These are phyloP conservation scores for Rostrohypoxylon terebratum DNA, from an alignment of 495 filamentous ascomycete species.

Conservation along the genomic window DNA sequence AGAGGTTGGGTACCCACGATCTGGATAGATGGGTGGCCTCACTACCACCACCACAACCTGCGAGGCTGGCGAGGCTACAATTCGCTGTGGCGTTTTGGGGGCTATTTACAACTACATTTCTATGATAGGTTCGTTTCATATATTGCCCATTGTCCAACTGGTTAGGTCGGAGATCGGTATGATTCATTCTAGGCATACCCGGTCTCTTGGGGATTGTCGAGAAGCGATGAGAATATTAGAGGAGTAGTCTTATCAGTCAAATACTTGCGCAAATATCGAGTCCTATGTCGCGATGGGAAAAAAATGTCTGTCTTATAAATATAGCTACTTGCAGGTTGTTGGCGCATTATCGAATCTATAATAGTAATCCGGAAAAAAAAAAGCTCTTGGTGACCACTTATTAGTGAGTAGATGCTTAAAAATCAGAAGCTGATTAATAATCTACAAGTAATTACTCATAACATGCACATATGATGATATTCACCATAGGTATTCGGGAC, in stretches of 20 bases:
- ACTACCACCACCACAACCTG: constrained; percentile 36
- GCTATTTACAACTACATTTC: constrained; percentile 22
- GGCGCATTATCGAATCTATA: background rate
- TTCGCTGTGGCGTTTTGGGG: constrained; percentile 27
- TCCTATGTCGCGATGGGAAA: background rate
- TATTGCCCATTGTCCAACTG: background rate
- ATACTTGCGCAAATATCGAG: background rate
- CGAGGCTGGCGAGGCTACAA: constrained; percentile 41
- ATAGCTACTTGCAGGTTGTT: background rate
- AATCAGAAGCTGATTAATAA: constrained; percentile 43
- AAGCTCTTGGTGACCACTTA: constrained; percentile 1
- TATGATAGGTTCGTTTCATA: background rate
- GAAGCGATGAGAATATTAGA: background rate
- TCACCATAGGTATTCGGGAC: background rate
- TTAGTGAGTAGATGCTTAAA: constrained; percentile 29
- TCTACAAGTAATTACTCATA: background rate
- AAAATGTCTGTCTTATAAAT: background rate
- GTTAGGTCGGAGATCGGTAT: too few species aligned
- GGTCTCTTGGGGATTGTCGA: background rate
- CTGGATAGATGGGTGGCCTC: constrained; percentile 44
- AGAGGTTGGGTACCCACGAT: constrained; percentile 29
- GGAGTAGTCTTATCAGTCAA: background rate
- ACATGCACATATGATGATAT: constrained; percentile 7
- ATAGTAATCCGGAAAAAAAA: background rate
- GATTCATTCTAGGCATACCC: background rate